Conservation (phyloP, 805 yeast genomes). For the Clavispora vitiphila region DNA sequence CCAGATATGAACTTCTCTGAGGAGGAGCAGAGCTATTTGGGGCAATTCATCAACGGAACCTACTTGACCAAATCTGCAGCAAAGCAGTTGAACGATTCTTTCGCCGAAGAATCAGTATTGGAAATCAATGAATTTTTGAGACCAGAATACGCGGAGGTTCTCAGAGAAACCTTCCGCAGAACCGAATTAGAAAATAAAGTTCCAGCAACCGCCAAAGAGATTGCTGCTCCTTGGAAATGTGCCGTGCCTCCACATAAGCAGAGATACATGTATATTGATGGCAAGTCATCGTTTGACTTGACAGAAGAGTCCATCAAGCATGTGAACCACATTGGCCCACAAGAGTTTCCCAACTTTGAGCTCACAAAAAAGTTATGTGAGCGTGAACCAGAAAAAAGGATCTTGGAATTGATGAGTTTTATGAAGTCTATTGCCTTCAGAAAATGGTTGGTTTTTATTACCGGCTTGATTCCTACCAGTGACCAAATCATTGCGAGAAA, state of each 20-base stretch:
- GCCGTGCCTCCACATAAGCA: conserved; percentile 95
- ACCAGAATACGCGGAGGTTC: conserved; percentile 42
- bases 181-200: conserved; percentile 58
- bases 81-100: conserved; percentile 42
- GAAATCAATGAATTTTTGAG: conserved; percentile 63
- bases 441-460: conserved; percentile 62
- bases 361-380: conserved; percentile 18
- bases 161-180: conserved; percentile 46
- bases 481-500: conserved; percentile 74
- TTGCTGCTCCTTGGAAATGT: conserved; percentile 75
- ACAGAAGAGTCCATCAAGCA: conserved; percentile 27
- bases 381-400: conserved; percentile 28
- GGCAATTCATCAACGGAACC: conserved; percentile 50
- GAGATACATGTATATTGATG: conserved; percentile 78
- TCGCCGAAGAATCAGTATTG: conserved; percentile 64
- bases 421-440: conserved; percentile 58
- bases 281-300: conserved; percentile 38
- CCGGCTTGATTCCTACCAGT: conserved; percentile 56
- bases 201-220: conserved; percentile 54
- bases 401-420: conserved; percentile 54
- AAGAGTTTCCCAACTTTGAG: conserved; percentile 54
- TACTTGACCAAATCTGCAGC: conserved; percentile 33
- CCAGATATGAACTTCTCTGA: conserved; percentile 13
- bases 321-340: conserved; percentile 35
- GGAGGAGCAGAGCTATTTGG: conserved; percentile 47